A percentile compares a stretch with the other conserved stretches of the same genome.
Conservation (phyloP, 148 eudicot species). For the Rhododendron molle region DNA sequence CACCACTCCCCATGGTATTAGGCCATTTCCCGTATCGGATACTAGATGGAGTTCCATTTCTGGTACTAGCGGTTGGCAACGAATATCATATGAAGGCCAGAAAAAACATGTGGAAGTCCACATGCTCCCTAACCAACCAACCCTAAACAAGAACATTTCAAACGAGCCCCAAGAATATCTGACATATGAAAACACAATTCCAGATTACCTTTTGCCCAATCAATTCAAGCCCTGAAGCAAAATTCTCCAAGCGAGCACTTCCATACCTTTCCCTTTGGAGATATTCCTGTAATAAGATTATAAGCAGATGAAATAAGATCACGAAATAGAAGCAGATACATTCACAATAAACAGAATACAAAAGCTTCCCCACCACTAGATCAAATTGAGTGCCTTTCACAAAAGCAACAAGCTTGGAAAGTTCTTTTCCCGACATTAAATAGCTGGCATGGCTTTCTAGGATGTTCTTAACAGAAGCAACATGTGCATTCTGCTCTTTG, state of each 20-base stretch:
- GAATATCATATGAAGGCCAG: not conserved
- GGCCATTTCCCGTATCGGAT: not conserved
- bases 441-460: slow-evolving; percentile 95
- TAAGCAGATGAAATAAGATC: slow-evolving; percentile 8
- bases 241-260: slow-evolving; percentile 92
- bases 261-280: slow-evolving; percentile 90
- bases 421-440: slow-evolving; percentile 95
- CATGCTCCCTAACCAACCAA: not conserved
- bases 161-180: slow-evolving; percentile 15
- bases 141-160: not conserved
- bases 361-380: slow-evolving; percentile 57
- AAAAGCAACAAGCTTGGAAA: slow-evolving; percentile 95
- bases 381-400: slow-evolving; percentile 99
- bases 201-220: slow-evolving; percentile 22
- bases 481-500: slow-evolving; percentile 83
- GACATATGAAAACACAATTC: not conserved
- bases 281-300: slow-evolving; percentile 58
- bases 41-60: not conserved
- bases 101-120: not conserved
- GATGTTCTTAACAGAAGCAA: slow-evolving; percentile 85
- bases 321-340: slow-evolving; percentile 5
- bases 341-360: not conserved
- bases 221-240: slow-evolving; percentile 45
- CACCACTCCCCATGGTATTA: not conserved
- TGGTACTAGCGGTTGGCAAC: not conserved